Evolutionary conservation across 345 rosid genomes (phyloP).

Genomic region (Hibiscus mutabilis): DNA sequence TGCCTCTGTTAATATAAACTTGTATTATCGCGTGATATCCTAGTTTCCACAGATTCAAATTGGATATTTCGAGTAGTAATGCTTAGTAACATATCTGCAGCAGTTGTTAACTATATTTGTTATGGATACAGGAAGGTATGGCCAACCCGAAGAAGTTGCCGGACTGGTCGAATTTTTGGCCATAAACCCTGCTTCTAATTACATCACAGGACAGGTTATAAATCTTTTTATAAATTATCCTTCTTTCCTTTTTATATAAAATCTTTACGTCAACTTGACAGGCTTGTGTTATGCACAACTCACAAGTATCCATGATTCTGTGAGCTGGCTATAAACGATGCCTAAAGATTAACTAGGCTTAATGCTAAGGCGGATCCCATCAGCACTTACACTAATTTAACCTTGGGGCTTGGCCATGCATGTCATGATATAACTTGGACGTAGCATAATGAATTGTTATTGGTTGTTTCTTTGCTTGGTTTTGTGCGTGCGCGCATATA

Average conservation of each 20-base stretch:
- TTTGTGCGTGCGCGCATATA: not conserved
- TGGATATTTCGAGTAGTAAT: not conserved
- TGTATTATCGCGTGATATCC: not conserved
- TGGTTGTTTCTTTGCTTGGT: not conserved
- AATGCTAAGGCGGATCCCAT: not conserved
- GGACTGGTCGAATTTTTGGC: constrained; percentile 97
- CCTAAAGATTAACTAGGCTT: not conserved
- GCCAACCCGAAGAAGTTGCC: constrained; percentile 97
- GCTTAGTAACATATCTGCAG: not conserved
- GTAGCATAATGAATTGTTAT: not conserved
- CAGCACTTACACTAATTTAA: not conserved
- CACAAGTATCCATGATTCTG: not conserved
- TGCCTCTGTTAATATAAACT: not conserved
- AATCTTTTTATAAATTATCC: constrained; percentile 9
- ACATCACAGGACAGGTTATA: constrained; percentile 94
- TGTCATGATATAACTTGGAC: not conserved
- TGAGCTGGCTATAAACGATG: not conserved
- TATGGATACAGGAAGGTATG: constrained; percentile 70
- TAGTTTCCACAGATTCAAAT: not conserved
- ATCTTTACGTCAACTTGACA: not conserved
- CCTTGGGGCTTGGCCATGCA: not conserved
- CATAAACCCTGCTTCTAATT: constrained; percentile 75
- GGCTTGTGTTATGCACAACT: not conserved
- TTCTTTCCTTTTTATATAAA: not conserved
- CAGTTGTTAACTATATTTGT: constrained; percentile 5